Percentiles rank a stretch among this genome's conserved stretches.
These are phyloP conservation scores for Zoysia pacifica DNA, from an alignment of 176 grass and related monocot genomes.

Conservation along the genomic window DNA sequence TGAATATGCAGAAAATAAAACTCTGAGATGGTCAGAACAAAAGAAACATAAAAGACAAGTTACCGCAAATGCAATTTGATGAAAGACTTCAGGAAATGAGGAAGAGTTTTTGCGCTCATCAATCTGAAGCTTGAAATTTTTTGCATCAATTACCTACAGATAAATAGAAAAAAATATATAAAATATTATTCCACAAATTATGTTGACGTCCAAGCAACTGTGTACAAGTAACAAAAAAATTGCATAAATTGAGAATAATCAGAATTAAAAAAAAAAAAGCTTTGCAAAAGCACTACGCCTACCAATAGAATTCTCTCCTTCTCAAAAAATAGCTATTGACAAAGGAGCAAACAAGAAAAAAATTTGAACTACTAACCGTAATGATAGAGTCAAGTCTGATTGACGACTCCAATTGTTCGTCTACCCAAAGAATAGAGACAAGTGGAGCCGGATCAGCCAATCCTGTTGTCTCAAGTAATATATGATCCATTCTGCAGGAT, in stretches of 20 bases:
- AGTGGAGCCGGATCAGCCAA: constrained; percentile 93
- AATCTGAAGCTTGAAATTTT: constrained; percentile 90
- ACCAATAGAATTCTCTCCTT: constrained; percentile 25
- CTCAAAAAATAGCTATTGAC: constrained; percentile 1
- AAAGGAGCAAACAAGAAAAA: neutral
- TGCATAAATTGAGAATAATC: neutral
- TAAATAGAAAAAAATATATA: constrained; percentile 18
- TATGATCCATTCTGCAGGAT: constrained; percentile 84
- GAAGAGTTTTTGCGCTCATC: constrained; percentile 64
- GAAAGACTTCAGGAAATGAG: constrained; percentile 90
- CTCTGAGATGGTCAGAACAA: constrained; percentile 4
- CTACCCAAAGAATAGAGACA: constrained; percentile 89
- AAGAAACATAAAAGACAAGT: constrained; percentile 12
- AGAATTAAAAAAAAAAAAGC: constrained; percentile 4
- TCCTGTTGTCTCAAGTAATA: constrained; percentile 97
- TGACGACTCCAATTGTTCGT: constrained; percentile 88
- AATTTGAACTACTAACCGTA: constrained; percentile 61
- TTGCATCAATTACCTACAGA: constrained; percentile 83
- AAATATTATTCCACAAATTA: neutral
- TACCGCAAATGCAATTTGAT: constrained; percentile 98
- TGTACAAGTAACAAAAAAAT: constrained; percentile 11
- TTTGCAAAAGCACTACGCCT: neutral
- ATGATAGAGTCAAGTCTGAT: constrained; percentile 91
- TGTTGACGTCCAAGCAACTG: no score
- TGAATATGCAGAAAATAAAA: constrained; percentile 32